phyloP scores from a whole-genome alignment of 805 yeast genomes.

The Komagataella kurtzmanii region DNA sequence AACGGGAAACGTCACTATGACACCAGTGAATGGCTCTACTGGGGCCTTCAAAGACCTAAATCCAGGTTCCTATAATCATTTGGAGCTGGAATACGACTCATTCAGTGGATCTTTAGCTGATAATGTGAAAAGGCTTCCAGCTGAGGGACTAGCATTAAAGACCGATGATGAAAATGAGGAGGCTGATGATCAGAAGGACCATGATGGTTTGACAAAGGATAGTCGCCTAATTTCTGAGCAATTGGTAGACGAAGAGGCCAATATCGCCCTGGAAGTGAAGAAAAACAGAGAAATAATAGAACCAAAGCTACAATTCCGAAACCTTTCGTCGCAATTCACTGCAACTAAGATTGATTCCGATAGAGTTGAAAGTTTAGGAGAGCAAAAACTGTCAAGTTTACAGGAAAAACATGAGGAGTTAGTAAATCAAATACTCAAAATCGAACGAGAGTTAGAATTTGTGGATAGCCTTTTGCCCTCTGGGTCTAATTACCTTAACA shows the following conservation, averaged over 20 bases:
- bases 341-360: constrained; percentile 8
- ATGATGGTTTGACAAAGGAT: not conserved
- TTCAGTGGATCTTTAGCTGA: constrained; percentile 18
- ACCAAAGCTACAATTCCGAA: constrained; percentile 3
- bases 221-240: not conserved
- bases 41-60: not conserved
- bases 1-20: not conserved
- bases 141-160: not conserved
- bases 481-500: constrained; percentile 5
- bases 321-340: constrained; percentile 14
- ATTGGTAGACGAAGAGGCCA: not conserved
- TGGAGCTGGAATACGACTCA: constrained; percentile 18
- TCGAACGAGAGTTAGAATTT: constrained; percentile 16
- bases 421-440: constrained; percentile 11
- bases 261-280: constrained; percentile 1
- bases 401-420: constrained; percentile 8
- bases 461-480: constrained; percentile 14
- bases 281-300: constrained; percentile 1
- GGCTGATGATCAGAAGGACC: not conserved
- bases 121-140: constrained; percentile 5
- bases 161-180: not conserved
- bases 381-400: constrained; percentile 8
- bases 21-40: not conserved
- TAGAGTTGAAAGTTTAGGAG: constrained; percentile 3
- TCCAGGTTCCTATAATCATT: constrained; percentile 7